Conservation (phyloP, 225 moss, liverwort and hornwort genomes). For the Neckera pumila region DNA sequence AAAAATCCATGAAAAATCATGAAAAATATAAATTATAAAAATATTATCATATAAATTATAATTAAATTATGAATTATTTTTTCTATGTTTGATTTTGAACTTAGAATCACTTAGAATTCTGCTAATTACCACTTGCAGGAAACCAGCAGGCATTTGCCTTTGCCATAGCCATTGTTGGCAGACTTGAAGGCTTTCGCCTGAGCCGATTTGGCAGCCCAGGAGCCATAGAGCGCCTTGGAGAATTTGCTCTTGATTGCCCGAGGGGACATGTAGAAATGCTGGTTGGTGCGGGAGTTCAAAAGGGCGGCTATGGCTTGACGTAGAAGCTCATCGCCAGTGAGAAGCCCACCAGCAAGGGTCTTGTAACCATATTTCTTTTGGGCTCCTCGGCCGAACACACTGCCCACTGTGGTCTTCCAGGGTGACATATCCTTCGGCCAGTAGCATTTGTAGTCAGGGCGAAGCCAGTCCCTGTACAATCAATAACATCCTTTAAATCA, state of each 20-base stretch:
- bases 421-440: slow-evolving; percentile 61
- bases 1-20: too few species aligned
- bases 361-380: slow-evolving; percentile 43
- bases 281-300: slow-evolving; percentile 52
- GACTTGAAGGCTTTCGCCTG: slow-evolving; percentile 39
- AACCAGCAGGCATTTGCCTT: slow-evolving; percentile 61
- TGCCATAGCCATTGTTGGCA: slow-evolving; percentile 55
- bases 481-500: background rate
- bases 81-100: too few species aligned
- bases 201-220: slow-evolving; percentile 20
- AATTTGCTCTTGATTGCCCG: slow-evolving; percentile 31
- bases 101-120: too few species aligned
- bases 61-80: too few species aligned
- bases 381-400: slow-evolving; percentile 54
- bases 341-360: slow-evolving; percentile 40
- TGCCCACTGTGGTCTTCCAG: slow-evolving; percentile 52
- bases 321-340: slow-evolving; percentile 45
- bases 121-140: slow-evolving; percentile 46
- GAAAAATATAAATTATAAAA: too few species aligned
- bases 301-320: slow-evolving; percentile 57
- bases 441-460: slow-evolving; percentile 47
- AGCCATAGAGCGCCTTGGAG: slow-evolving; percentile 19
- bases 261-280: slow-evolving; percentile 53
- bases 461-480: slow-evolving; percentile 54
- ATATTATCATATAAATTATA: too few species aligned